phyloP scores from a whole-genome alignment of 768 basidiomycete species.

The Phlegmacium glaucopus region DNA sequence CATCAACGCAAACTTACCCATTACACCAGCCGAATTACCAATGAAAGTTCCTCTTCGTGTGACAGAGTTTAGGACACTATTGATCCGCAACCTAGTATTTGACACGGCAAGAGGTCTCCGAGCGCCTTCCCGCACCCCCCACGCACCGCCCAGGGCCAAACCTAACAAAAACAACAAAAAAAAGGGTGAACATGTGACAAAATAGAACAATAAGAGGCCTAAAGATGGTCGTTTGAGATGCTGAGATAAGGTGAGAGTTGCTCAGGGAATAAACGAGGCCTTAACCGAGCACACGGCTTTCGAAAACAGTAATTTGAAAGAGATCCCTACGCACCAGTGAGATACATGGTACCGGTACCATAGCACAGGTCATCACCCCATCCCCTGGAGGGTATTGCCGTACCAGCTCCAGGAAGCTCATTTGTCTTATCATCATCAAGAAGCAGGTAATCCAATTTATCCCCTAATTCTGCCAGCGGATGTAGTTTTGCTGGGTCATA shows the following conservation, averaged over 20 bases:
- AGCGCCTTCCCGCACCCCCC: constrained; percentile 96
- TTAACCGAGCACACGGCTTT: constrained; percentile 43
- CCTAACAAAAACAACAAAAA: constrained; percentile 57
- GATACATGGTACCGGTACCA: constrained; percentile 98
- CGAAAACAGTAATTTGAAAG: constrained; percentile 61
- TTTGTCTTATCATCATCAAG: constrained; percentile 96
- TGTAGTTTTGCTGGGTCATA: constrained; percentile 94
- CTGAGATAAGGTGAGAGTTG: constrained; percentile 69
- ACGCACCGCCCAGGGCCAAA: constrained; percentile 89
- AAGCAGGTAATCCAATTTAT: constrained; percentile 92
- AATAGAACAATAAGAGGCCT: constrained; percentile 75
- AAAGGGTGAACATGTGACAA: constrained; percentile 73
- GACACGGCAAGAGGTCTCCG: constrained; percentile 82
- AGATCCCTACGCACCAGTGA: constrained; percentile 79
- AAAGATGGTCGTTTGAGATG: constrained; percentile 53
- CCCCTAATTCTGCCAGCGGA: constrained; percentile 88
- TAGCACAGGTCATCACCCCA: constrained; percentile 99
- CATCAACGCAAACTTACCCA: constrained; percentile 65
- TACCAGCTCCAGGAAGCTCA: constrained; percentile 84
- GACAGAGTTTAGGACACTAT: constrained; percentile 94
- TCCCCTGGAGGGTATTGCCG: constrained; percentile 91
- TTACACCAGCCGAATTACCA: constrained; percentile 96
- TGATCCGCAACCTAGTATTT: constrained; percentile 87
- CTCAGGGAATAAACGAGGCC: constrained; percentile 47
- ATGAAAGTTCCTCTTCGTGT: constrained; percentile 96